Evolutionary conservation across 768 basidiomycete genomes (phyloP).

Genomic region (Daedaleopsis nitida): DNA sequence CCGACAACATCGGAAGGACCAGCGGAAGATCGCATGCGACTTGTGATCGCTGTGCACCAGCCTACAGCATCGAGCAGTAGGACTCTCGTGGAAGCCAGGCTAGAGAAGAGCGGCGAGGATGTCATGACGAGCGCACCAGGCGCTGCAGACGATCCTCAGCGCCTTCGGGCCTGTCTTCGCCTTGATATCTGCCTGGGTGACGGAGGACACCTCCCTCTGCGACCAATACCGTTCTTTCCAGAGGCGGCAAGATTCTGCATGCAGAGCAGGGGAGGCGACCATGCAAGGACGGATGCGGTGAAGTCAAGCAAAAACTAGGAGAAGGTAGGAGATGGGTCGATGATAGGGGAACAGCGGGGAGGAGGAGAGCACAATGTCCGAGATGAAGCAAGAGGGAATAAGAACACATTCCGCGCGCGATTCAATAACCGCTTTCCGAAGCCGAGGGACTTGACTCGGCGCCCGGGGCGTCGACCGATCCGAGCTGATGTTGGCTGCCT

Average conservation of each 20-base stretch:
- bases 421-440: constrained; percentile 37
- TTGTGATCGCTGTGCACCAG: constrained; percentile 31
- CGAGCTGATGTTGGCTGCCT: constrained; percentile 40
- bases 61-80: constrained; percentile 42
- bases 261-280: constrained; percentile 39
- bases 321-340: constrained; percentile 23
- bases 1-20: constrained; percentile 36
- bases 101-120: constrained; percentile 13
- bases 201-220: constrained; percentile 1
- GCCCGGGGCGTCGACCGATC: constrained; percentile 58
- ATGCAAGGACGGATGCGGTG: constrained; percentile 31
- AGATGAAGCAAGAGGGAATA: constrained; percentile 5
- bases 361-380: constrained; percentile 24
- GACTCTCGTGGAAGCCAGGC: constrained; percentile 28
- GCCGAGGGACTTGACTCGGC: constrained; percentile 56
- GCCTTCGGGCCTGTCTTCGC: constrained; percentile 28
- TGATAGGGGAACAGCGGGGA: constrained; percentile 18
- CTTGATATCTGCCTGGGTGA: constrained; percentile 9
- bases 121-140: constrained; percentile 32
- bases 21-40: constrained; percentile 3
- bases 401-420: constrained; percentile 7
- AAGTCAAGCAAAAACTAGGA: constrained; percentile 25
- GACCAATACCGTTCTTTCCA: constrained; percentile 13
- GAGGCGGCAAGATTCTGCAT: constrained; percentile 17
- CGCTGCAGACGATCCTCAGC: constrained; percentile 37